Evolutionary conservation across 2,329 filamentous ascomycete species (phyloP).

Genomic region (Juglanconis juglandina): DNA sequence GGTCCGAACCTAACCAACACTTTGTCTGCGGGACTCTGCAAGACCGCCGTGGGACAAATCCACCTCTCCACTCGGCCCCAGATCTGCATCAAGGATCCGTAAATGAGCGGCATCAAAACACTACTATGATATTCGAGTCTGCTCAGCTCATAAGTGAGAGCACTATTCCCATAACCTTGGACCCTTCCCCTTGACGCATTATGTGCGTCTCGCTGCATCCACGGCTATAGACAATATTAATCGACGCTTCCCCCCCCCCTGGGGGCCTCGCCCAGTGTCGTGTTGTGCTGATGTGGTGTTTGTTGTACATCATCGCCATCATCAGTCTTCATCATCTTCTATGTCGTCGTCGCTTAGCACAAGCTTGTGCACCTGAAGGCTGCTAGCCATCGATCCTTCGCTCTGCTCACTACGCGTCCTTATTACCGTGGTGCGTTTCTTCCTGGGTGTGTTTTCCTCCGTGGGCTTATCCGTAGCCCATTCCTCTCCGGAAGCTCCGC

Average conservation of each 20-base stretch:
- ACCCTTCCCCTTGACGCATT: no score
- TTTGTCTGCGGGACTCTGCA: no score
- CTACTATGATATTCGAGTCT: no score
- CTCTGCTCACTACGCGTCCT: constrained; percentile 23
- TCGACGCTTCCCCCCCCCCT: neutral
- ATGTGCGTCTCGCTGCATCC: no score
- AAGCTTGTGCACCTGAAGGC: constrained; percentile 59
- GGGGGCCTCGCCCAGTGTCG: no score
- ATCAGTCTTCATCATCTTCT: constrained; percentile 55
- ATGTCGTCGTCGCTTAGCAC: constrained; percentile 82
- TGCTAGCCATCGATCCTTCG: constrained; percentile 31
- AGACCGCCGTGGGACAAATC: no score
- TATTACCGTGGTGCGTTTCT: constrained; percentile 36
- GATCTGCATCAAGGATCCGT: no score
- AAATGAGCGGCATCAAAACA: no score
- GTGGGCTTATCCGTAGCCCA: constrained; percentile 62
- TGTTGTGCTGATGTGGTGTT: neutral
- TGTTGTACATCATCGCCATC: neutral
- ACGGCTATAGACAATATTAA: neutral
- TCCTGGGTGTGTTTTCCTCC: constrained; percentile 50
- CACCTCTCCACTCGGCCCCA: no score
- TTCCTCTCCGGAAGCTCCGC: constrained; percentile 37
- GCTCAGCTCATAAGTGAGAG: no score
- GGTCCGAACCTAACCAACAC: no score
- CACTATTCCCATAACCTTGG: no score